Conservation (phyloP, 306 rosid genomes). For the Comarum palustre region DNA sequence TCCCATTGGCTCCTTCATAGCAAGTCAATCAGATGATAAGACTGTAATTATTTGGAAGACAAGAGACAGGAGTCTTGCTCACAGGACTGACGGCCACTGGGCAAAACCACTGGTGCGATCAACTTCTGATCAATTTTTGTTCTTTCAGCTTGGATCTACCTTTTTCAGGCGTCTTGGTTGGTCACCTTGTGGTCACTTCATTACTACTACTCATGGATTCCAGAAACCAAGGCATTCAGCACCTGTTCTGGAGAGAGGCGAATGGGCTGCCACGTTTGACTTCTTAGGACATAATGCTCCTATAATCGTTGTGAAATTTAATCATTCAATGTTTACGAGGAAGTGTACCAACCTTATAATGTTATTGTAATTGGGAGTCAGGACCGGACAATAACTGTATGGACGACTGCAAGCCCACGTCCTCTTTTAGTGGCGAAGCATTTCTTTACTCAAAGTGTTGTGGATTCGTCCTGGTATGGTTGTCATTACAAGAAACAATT, state of each 20-base stretch:
- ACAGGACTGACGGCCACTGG: conserved; percentile 97
- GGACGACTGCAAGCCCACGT: conserved; percentile 98
- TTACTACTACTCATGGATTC: conserved; percentile 97
- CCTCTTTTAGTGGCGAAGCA: conserved; percentile 99
- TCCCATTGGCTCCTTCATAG: conserved; percentile 96
- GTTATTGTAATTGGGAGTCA: conserved; percentile 98
- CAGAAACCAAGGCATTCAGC: conserved; percentile 99
- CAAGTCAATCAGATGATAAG: conserved; percentile 98
- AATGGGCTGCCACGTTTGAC: conserved; percentile 99
- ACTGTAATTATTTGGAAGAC: conserved; percentile 98
- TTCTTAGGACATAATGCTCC: conserved; percentile 98
- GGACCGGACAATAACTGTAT: conserved; percentile 92
- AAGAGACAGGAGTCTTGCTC: conserved; percentile 99
- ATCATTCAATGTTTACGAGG: conserved; percentile 92
- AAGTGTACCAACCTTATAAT: conserved; percentile 69
- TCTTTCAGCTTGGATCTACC: conserved; percentile 92
- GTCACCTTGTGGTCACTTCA: conserved; percentile 99
- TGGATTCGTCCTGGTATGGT: conserved; percentile 91
- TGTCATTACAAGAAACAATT: conserved; percentile 11
- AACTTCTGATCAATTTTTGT: conserved; percentile 30
- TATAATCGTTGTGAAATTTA: conserved; percentile 86
- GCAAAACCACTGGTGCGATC: conserved; percentile 46
- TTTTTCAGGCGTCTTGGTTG: conserved; percentile 98
- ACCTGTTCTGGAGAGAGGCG: conserved; percentile 98
- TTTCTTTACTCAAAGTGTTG: conserved; percentile 93